These are phyloP conservation scores for Phaseolus lunatus DNA, from an alignment of 306 rosid genomes.

Conservation along the genomic window DNA sequence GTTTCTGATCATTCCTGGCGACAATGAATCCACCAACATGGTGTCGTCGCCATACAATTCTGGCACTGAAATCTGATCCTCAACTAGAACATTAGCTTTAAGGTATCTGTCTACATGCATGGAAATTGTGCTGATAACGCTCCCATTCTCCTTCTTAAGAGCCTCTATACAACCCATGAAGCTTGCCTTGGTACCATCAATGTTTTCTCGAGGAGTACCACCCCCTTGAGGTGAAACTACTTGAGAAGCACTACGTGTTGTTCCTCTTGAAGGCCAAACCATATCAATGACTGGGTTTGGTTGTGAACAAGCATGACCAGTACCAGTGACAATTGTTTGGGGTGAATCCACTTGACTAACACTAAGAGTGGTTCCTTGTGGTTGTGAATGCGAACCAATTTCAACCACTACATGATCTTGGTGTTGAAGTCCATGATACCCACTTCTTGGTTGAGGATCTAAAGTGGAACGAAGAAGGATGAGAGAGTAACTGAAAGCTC, in stretches of 20 bases:
- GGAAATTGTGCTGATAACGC: neutral
- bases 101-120: neutral
- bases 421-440: neutral
- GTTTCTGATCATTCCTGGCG: conserved; percentile 56
- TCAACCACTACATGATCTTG: neutral
- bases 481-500: conserved; percentile 5
- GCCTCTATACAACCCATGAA: neutral
- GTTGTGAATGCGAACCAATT: neutral
- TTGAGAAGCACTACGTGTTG: neutral
- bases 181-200: neutral
- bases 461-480: conserved; percentile 13
- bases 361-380: neutral
- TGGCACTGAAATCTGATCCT: neutral
- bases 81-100: neutral
- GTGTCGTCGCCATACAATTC: conserved; percentile 42
- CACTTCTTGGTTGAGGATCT: neutral
- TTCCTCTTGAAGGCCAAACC: neutral
- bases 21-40: conserved; percentile 68
- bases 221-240: neutral
- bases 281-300: neutral
- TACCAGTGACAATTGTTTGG: neutral
- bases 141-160: neutral
- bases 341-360: neutral
- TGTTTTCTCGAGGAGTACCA: neutral
- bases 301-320: neutral